Conservation (phyloP, 768 basidiomycete genomes). For the Amyloporia xantha region DNA sequence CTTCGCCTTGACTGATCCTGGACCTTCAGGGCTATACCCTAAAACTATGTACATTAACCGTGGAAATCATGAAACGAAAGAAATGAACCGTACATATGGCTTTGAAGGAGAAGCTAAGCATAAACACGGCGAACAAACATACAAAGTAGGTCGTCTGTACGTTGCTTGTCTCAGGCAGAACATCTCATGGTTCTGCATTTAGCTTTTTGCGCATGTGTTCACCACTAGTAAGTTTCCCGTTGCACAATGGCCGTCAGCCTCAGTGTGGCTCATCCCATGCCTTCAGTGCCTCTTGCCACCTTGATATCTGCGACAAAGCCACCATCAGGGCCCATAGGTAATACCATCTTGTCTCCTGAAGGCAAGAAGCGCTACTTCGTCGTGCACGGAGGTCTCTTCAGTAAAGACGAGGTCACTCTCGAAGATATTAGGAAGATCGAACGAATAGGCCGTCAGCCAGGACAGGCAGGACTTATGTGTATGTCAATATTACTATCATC, state of each 20-base stretch:
- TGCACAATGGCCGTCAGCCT: conserved; percentile 81
- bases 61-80: conserved; percentile 94
- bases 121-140: conserved; percentile 93
- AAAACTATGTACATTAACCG: conserved; percentile 88
- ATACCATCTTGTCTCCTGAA: conserved; percentile 72
- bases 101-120: conserved; percentile 96
- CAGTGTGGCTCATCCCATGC: conserved; percentile 40
- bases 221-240: conserved; percentile 58
- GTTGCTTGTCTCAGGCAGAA: not conserved
- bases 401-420: conserved; percentile 89
- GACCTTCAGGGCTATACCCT: conserved; percentile 81
- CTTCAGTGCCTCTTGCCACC: conserved; percentile 81
- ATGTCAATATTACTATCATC: conserved; percentile 27
- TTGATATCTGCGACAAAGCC: conserved; percentile 68
- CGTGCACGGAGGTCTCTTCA: conserved; percentile 95
- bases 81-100: conserved; percentile 94
- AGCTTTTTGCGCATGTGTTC: conserved; percentile 94
- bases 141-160: conserved; percentile 72
- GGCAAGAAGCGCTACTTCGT: conserved; percentile 88
- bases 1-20: not conserved
- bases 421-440: conserved; percentile 88
- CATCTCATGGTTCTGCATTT: too few species aligned
- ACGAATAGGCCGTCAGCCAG: conserved; percentile 85
- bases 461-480: conserved; percentile 95
- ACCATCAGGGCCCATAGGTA: conserved; percentile 32